Evolutionary conservation across 306 rosid genomes (phyloP).

Genomic region (Cucumis melo): DNA sequence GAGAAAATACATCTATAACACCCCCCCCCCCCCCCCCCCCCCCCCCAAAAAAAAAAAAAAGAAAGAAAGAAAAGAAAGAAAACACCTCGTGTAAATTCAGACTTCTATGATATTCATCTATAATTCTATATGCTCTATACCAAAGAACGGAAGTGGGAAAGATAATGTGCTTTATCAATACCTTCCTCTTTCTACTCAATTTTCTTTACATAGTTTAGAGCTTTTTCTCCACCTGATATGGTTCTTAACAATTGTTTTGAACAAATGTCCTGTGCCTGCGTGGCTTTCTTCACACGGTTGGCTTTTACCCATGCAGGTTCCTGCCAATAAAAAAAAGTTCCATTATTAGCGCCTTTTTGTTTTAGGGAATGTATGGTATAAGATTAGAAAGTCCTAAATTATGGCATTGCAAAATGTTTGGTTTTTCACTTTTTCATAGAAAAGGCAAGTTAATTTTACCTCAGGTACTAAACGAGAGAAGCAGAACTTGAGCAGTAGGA

Average conservation of each 20-base stretch:
- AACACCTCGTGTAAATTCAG: neutral
- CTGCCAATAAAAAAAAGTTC: conserved; percentile 21
- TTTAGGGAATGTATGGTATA: conserved; percentile 1
- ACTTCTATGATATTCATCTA: neutral
- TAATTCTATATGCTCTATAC: conserved; percentile 4
- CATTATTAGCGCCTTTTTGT: neutral
- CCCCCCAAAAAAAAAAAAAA: too few species aligned
- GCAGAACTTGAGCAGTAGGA: conserved; percentile 73
- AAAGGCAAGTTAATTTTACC: conserved; percentile 21
- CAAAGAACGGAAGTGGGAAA: neutral
- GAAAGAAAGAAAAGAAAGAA: neutral
- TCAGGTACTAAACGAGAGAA: conserved; percentile 85
- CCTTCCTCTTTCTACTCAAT: conserved; percentile 10
- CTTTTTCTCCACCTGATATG: conserved; percentile 46
- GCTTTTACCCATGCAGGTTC: conserved; percentile 99
- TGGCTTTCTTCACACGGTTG: conserved; percentile 46
- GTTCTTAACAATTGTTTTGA: conserved; percentile 62
- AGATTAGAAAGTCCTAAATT: neutral
- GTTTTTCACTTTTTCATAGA: neutral
- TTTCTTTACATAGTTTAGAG: conserved; percentile 14
- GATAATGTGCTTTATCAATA: neutral
- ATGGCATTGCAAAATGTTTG: neutral
- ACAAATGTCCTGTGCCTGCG: conserved; percentile 63
- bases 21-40: too few species aligned
- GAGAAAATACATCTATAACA: neutral